These are phyloP conservation scores for Casuarina equisetifolia DNA, from an alignment of 306 rosid genomes.

Conservation along the genomic window DNA sequence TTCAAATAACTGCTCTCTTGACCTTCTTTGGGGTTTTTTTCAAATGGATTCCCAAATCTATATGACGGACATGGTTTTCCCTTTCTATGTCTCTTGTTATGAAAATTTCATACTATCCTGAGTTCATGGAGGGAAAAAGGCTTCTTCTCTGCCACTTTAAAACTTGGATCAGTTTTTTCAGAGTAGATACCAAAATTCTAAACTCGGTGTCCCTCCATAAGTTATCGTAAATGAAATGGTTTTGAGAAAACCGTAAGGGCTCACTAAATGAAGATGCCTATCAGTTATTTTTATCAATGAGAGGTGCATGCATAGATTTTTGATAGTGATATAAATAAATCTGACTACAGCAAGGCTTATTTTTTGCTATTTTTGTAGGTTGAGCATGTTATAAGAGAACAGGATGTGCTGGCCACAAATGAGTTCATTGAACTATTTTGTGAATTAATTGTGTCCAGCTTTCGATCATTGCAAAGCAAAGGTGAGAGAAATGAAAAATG, in stretches of 20 bases:
- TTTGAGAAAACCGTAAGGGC: not conserved
- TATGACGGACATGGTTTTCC: too few relatives aligned
- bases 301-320: not conserved
- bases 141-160: too few relatives aligned
- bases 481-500: slow-evolving; percentile 36
- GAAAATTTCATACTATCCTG: too few relatives aligned
- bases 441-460: slow-evolving; percentile 82
- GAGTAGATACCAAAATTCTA: not conserved
- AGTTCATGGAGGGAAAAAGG: too few relatives aligned
- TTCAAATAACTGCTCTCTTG: not conserved
- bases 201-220: not conserved
- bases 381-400: slow-evolving; percentile 97
- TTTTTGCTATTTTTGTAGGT: slow-evolving; percentile 50
- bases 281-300: not conserved
- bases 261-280: not conserved
- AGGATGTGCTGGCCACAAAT: slow-evolving; percentile 87
- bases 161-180: not conserved
- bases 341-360: not conserved
- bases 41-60: not conserved
- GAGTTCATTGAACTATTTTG: slow-evolving; percentile 93
- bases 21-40: not conserved
- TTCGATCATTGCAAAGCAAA: slow-evolving; percentile 81
- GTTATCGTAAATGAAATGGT: not conserved
- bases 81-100: too few relatives aligned
- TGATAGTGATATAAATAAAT: not conserved